Evolutionary conservation across 768 basidiomycete species (phyloP).

Genomic region (Paxillus rubicundulus): DNA sequence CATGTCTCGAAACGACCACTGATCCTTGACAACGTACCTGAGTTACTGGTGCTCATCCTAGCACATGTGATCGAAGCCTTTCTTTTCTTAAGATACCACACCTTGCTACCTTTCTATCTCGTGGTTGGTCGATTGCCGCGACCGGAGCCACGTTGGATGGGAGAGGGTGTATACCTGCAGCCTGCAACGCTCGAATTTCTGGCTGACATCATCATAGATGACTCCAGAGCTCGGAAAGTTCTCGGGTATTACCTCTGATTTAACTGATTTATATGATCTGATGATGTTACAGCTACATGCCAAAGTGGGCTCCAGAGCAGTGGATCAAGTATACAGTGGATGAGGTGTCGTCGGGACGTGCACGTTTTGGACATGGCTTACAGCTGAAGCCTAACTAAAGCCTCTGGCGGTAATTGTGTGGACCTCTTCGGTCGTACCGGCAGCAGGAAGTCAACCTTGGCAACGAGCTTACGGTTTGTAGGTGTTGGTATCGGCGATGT

Average conservation of each 20-base stretch:
- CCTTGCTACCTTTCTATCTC: conserved; percentile 20
- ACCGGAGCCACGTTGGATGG: conserved; percentile 32
- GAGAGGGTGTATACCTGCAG: conserved; percentile 30
- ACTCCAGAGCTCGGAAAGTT: conserved; percentile 33
- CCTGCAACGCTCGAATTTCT: conserved; percentile 33
- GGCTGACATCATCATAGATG: conserved; percentile 31
- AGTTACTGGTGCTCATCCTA: conserved; percentile 28
- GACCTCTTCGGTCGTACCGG: not conserved
- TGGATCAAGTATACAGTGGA: conserved; percentile 34
- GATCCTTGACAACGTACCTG: conserved; percentile 27
- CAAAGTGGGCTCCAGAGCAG: conserved; percentile 33
- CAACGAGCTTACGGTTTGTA: conserved; percentile 79
- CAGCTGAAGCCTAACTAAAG: conserved; percentile 1
- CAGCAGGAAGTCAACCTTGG: conserved; percentile 52
- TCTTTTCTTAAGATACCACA: conserved; percentile 31
- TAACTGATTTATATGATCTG: not conserved
- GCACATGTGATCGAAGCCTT: conserved; percentile 33
- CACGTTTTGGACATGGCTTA: conserved; percentile 22
- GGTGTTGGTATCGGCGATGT: conserved; percentile 22
- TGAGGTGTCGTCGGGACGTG: conserved; percentile 29
- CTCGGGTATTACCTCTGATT: conserved; percentile 22
- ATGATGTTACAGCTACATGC: conserved; percentile 21
- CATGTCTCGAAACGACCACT: conserved; percentile 30
- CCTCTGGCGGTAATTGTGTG: not conserved
- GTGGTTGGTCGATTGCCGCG: conserved; percentile 16